phyloP scores from a whole-genome alignment of 1,139 yeast species.

The Geotrichum australiense region DNA sequence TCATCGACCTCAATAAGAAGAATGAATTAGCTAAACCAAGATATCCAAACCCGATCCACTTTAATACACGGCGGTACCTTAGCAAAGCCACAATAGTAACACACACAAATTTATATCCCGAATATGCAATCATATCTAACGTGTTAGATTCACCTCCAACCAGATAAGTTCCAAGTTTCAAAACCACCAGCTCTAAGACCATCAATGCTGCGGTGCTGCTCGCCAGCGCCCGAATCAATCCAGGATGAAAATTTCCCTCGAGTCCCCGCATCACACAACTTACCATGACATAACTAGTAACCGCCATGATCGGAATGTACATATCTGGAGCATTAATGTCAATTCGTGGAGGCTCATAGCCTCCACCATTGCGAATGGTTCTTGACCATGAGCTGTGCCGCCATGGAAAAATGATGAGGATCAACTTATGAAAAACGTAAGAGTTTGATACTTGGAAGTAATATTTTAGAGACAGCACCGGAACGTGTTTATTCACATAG shows the following conservation, averaged over 20 bases:
- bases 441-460: slow-evolving; percentile 89
- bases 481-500: slow-evolving; percentile 60
- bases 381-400: slow-evolving; percentile 58
- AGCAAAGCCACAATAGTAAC: slow-evolving; percentile 34
- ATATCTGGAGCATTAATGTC: slow-evolving; percentile 95
- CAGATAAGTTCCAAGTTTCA: slow-evolving; percentile 58
- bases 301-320: slow-evolving; percentile 91
- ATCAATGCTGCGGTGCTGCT: slow-evolving; percentile 84
- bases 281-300: slow-evolving; percentile 76
- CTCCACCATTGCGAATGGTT: slow-evolving; percentile 32
- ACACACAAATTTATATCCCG: slow-evolving; percentile 88
- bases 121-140: slow-evolving; percentile 81
- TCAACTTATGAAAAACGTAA: slow-evolving; percentile 70
- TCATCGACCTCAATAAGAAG: slow-evolving; percentile 66
- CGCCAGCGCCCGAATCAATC: slow-evolving; percentile 82
- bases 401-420: slow-evolving; percentile 79
- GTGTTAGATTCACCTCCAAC: slow-evolving; percentile 51
- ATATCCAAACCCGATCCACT: slow-evolving; percentile 38
- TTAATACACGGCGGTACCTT: slow-evolving; percentile 38
- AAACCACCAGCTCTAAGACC: slow-evolving; percentile 56
- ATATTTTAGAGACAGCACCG: slow-evolving; percentile 52
- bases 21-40: slow-evolving; percentile 38
- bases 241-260: slow-evolving; percentile 88
- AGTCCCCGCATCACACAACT: slow-evolving; percentile 85
- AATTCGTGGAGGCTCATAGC: slow-evolving; percentile 63